Percentiles rank a stretch among this genome's conserved stretches.
Conservation (phyloP, 495 filamentous ascomycete genomes). For the Acidomyces sp. region DNA sequence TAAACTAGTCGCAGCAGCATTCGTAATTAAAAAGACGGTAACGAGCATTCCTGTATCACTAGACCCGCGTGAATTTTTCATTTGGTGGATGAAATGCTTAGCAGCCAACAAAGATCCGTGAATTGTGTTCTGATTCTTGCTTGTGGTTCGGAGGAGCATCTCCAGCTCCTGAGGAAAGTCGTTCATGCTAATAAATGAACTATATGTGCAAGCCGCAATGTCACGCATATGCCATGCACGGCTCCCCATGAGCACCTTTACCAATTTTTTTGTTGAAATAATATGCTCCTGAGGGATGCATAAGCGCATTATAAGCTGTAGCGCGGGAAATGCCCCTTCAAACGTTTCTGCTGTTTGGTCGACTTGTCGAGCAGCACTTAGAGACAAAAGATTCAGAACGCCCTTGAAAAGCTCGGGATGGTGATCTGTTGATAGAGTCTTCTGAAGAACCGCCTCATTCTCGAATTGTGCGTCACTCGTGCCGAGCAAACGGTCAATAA, state of each 20-base stretch:
- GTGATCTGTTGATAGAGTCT: slow-evolving; percentile 50
- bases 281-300: slow-evolving; percentile 37
- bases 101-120: slow-evolving; percentile 49
- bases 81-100: slow-evolving; percentile 33
- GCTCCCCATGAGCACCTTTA: slow-evolving; percentile 51
- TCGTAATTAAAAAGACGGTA: too few species aligned
- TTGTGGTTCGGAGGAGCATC: slow-evolving; percentile 33
- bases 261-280: slow-evolving; percentile 33
- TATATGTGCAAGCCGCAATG: slow-evolving; percentile 68
- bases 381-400: slow-evolving; percentile 49
- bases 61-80: too few species aligned
- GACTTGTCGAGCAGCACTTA: neutral
- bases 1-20: neutral
- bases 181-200: slow-evolving; percentile 34
- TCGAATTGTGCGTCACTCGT: slow-evolving; percentile 43
- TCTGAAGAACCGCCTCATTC: slow-evolving; percentile 23
- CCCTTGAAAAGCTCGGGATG: slow-evolving; percentile 59
- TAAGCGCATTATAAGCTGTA: slow-evolving; percentile 66
- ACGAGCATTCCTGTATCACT: too few species aligned
- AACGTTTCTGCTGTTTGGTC: slow-evolving; percentile 10
- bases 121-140: slow-evolving; percentile 41
- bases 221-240: slow-evolving; percentile 79
- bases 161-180: slow-evolving; percentile 34
- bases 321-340: slow-evolving; percentile 73
- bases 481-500: slow-evolving; percentile 64